A percentile compares a stretch with the other conserved stretches of the same genome.
phyloP scores from a whole-genome alignment of 2,329 filamentous ascomycete species.

The Lachnellula subtilissima region DNA sequence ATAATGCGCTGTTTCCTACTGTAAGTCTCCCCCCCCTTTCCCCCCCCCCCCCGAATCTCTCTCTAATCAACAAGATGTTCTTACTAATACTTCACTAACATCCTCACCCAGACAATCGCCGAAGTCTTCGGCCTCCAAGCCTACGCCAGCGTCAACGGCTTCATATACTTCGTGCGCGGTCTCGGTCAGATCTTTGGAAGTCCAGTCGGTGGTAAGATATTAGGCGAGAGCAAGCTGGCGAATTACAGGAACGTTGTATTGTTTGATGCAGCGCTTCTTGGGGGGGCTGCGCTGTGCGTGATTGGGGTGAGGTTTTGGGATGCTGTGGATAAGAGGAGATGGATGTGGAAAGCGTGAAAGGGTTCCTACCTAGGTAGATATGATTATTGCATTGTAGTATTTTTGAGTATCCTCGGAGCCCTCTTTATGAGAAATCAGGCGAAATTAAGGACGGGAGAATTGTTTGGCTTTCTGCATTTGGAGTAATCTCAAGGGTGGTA shows the following conservation, averaged over 20 bases:
- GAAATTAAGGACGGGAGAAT: no score
- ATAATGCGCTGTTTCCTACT: constrained; percentile 42
- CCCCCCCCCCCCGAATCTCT: not conserved
- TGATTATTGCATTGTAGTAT: no score
- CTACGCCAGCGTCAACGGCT: constrained; percentile 44
- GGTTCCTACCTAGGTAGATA: no score
- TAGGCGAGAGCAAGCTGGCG: constrained; percentile 31
- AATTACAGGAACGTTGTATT: constrained; percentile 38
- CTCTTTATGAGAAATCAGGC: no score
- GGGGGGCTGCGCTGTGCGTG: constrained; percentile 36
- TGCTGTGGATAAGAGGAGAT: constrained; percentile 34
- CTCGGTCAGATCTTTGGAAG: constrained; percentile 41
- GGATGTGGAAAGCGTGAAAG: constrained; percentile 36
- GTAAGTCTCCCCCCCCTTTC: constrained; percentile 6
- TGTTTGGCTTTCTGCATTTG: no score
- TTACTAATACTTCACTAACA: not conserved
- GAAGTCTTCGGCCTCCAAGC: constrained; percentile 45
- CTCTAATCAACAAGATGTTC: not conserved
- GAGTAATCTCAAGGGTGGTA: no score
- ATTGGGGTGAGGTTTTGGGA: constrained; percentile 40
- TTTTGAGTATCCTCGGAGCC: no score
- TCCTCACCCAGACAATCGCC: constrained; percentile 33
- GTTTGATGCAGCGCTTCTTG: constrained; percentile 38
- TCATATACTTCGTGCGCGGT: constrained; percentile 42
- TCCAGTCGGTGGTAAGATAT: constrained; percentile 40